Evolutionary conservation across 2,329 filamentous ascomycete species (phyloP), one percentile per base, ranked within the genome.

Genomic region (Periconia sp.): DNA sequence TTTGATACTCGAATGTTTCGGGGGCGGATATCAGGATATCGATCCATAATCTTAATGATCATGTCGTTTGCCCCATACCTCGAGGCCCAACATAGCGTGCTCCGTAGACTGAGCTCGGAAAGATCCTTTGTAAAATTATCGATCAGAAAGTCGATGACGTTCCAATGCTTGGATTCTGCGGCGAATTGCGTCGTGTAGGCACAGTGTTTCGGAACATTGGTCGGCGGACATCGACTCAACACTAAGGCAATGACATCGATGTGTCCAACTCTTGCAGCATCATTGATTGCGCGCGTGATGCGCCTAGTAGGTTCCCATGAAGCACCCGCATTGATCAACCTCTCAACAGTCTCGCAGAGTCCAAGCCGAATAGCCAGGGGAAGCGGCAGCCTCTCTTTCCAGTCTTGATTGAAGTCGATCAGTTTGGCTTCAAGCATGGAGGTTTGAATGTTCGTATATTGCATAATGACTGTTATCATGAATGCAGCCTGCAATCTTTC

Each of bases 71-170:
- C 26, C 5, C 26, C 36, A 30, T 43, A 23, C 31, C n/a, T 22
- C 21, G 36, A 30, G 13, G 36, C 42, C 34, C 22, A 36, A 31
- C 38, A 41, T 13, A 41, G 29, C 2, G 28, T 18, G 30, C 13
- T 12, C 16, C 28, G 34, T 4, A 34, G 21, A 8, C 16, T 4
- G n/a, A 4, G 13, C 13, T 26, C 23, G 5, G 11, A 10, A 26
- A 41, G n/a, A 9, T 23, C 29, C 11, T 26, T n/a, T 7, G 16
- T 23, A 26, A 28, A 28, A 9, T 11, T 26, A 16, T 18, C 30
- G 5, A 41, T 30, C 13, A 41, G 29, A 2, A 2, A 19, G 6
- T 11, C 3, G 3, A 41, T 31, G 12, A 35, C 13, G 4, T 35
- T 17, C 38, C 38, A 41, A 10, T 17, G 30, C 30, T 41, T 21